Evolutionary conservation across 768 basidiomycete genomes (phyloP).

Genomic region (Fibroporia radiculosa): DNA sequence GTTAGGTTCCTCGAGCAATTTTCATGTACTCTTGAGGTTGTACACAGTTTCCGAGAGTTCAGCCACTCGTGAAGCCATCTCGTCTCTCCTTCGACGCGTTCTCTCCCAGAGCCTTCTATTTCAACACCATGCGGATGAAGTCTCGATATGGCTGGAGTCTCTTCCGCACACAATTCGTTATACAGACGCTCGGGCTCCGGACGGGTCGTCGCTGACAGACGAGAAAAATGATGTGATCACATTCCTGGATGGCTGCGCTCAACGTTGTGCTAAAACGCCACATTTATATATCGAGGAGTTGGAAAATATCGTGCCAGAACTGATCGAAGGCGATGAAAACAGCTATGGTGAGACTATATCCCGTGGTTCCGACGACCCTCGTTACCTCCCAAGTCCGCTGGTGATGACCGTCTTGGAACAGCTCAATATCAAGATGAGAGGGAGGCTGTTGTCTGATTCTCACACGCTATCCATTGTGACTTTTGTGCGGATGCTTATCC

Average conservation of each 20-base stretch:
- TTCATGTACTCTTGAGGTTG: conserved; percentile 65
- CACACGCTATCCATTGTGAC: conserved; percentile 55
- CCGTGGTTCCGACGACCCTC: conserved; percentile 28
- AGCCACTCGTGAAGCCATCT: conserved; percentile 45
- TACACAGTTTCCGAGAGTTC: conserved; percentile 42
- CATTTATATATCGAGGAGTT: conserved; percentile 81
- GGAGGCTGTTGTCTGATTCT: conserved; percentile 45
- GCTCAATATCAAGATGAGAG: conserved; percentile 55
- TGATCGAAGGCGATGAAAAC: background rate
- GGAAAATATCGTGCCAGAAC: conserved; percentile 23
- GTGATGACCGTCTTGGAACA: conserved; percentile 80
- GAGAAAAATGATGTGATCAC: conserved; percentile 49
- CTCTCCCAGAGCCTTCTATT: conserved; percentile 73
- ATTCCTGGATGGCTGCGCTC: conserved; percentile 84
- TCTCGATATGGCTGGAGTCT: conserved; percentile 64
- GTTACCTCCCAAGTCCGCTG: conserved; percentile 77
- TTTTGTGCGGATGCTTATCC: conserved; percentile 57
- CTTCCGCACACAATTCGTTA: conserved; percentile 42
- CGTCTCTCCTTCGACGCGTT: conserved; percentile 50
- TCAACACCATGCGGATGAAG: conserved; percentile 66
- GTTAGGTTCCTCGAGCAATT: conserved; percentile 47
- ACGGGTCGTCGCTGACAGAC: conserved; percentile 43
- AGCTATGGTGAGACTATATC: no score
- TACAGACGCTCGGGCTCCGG: conserved; percentile 35
- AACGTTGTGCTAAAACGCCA: conserved; percentile 74